Evolutionary conservation across 192 early-diverging fungal species (phyloP), one percentile per base, ranked within the genome.

Genomic region (Backusella macrospora): DNA sequence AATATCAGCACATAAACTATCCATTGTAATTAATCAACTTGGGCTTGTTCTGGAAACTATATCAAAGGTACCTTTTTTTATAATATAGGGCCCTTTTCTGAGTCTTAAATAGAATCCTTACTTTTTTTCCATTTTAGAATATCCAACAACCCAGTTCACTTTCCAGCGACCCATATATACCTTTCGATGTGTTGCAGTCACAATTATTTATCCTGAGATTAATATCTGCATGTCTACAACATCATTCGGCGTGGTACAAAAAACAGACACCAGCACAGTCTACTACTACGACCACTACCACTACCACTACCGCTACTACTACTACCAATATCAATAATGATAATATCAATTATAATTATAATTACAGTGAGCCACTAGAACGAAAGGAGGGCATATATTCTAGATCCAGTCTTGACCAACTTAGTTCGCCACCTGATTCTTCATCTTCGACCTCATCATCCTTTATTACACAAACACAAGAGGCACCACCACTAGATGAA

Each of bases 131-230:
- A 6, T 38, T 4, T 23, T 68, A 68, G 67, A 68, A 37, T 29
- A 44, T 68, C 34, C 67, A 68, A 18, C 70, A 45, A 18, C 26
- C 62, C 15, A 43, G 37, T 44, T 40, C 55, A 16, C 5, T 23
- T 21, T 38, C 44, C 8, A 48, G 6, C 10, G 48, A 67, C 15
- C 64, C 73, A 29, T 52, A 48, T 43, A 43, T 71, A 12, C 70
- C 70, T 39, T 26, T 71, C 16, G 76, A 77, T 40, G 49, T 65
- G 42, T 23, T 94, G 74, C 92, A 97, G 73, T 95, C 94, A 39
- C 95, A 95, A 79, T 83, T 94, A n/a, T 92, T 95, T 75, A 80
- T 95, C 18, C 83, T 96, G 65, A 84, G 92, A 71, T 84, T 96
- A 40, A 76, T 96, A 47, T 92, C 92, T 6, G 88, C 90, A 70